Evolutionary conservation across 1,284 basidiomycete species (phyloP).

Genomic region (Fomitopsis betulina): DNA sequence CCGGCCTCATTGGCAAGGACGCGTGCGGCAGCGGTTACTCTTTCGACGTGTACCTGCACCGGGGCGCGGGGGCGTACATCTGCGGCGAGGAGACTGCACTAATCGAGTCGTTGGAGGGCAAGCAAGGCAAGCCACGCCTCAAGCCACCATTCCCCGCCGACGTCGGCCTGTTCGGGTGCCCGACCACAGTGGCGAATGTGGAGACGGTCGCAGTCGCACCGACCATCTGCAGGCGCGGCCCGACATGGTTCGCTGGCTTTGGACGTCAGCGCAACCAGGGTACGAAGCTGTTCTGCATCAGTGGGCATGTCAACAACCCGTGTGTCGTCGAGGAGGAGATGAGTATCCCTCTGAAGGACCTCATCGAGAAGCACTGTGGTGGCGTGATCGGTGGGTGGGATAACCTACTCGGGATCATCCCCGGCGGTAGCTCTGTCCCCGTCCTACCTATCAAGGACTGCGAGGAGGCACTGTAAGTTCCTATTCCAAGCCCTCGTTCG

Average conservation of each 20-base stretch:
- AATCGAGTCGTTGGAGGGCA: slow-evolving; percentile 95
- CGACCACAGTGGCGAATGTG: slow-evolving; percentile 96
- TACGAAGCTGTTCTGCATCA: slow-evolving; percentile 95
- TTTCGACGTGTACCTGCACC: slow-evolving; percentile 97
- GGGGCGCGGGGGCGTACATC: slow-evolving; percentile 97
- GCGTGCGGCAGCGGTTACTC: slow-evolving; percentile 90
- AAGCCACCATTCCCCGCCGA: slow-evolving; percentile 99
- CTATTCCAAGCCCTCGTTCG: background rate
- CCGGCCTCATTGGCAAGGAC: slow-evolving; percentile 89
- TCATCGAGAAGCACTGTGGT: slow-evolving; percentile 96
- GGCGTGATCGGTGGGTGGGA: slow-evolving; percentile 95
- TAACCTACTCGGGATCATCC: slow-evolving; percentile 92
- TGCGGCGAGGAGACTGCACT: slow-evolving; percentile 98
- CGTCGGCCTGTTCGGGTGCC: slow-evolving; percentile 95
- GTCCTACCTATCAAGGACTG: slow-evolving; percentile 82
- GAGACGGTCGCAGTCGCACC: slow-evolving; percentile 98
- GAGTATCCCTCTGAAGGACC: slow-evolving; percentile 92
- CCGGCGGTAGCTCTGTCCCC: slow-evolving; percentile 96
- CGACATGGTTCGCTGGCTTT: slow-evolving; percentile 91
- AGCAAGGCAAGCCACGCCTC: slow-evolving; percentile 96
- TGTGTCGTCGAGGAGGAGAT: slow-evolving; percentile 99
- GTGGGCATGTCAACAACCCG: slow-evolving; percentile 97
- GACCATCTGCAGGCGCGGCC: slow-evolving; percentile 91
- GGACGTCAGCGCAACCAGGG: slow-evolving; percentile 93
- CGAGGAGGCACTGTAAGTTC: slow-evolving; percentile 77